Percentiles rank a stretch among this genome's conserved stretches.
phyloP scores from a whole-genome alignment of 2,329 filamentous ascomycete species.

The Pezicula rhizophila region DNA sequence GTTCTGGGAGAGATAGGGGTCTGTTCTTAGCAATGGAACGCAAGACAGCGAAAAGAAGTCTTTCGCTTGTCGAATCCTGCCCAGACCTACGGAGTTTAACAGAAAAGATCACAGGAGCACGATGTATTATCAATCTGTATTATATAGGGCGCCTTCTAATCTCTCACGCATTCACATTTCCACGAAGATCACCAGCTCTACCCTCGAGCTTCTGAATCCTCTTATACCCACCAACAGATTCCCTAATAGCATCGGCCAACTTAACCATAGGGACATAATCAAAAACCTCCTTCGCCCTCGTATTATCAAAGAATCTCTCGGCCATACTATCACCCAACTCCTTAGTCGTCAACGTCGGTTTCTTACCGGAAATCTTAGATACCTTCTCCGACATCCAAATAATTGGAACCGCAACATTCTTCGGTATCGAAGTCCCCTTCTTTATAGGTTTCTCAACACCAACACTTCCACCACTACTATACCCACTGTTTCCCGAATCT shows the following conservation, averaged over 20 bases:
- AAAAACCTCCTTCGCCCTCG: conserved; percentile 38
- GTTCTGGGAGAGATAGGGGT: too few species aligned
- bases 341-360: conserved; percentile 37
- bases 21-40: too few species aligned
- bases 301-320: conserved; percentile 39
- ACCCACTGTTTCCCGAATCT: not conserved
- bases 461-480: not conserved
- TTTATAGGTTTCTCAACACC: conserved; percentile 28
- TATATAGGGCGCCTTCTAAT: too few species aligned
- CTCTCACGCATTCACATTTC: too few species aligned
- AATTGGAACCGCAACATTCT: conserved; percentile 31
- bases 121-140: too few species aligned
- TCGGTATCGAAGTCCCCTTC: conserved; percentile 25
- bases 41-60: too few species aligned
- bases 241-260: conserved; percentile 32
- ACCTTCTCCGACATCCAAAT: conserved; percentile 29
- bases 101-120: too few species aligned
- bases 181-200: too few species aligned
- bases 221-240: conserved; percentile 1
- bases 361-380: conserved; percentile 36
- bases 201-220: not conserved
- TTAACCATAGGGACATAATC: conserved; percentile 37
- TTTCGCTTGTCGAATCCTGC: too few species aligned
- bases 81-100: too few species aligned
- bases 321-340: conserved; percentile 41